Conservation (phyloP, 176 grass and related monocot genomes). For the Thinopyrum elongatum region DNA sequence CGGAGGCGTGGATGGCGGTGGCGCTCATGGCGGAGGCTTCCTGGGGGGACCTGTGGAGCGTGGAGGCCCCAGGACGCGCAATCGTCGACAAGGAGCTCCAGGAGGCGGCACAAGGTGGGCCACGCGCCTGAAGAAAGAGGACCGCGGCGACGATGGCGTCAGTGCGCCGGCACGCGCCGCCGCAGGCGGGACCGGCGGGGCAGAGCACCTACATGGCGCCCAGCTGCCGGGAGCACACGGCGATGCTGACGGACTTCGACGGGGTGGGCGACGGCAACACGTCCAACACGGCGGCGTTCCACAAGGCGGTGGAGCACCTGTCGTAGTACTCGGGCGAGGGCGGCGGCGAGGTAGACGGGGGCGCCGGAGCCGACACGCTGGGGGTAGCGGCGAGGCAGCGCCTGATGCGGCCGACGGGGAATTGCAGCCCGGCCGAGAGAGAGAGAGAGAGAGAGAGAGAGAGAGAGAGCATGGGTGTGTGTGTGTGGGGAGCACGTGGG, state of each 20-base stretch:
- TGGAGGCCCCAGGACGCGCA: too few species aligned
- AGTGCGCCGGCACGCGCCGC: background rate
- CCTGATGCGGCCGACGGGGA: too few species aligned
- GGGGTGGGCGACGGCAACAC: conserved; percentile 66
- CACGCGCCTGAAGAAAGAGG: too few species aligned
- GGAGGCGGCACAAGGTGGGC: too few species aligned
- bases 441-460: too few species aligned
- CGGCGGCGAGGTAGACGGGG: conserved; percentile 72
- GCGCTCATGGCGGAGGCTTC: conserved; percentile 42
- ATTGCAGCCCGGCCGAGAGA: too few species aligned
- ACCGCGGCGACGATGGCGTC: too few species aligned
- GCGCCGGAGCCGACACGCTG: conserved; percentile 58
- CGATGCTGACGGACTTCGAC: conserved; percentile 58
- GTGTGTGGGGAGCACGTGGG: too few species aligned
- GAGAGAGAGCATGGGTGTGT: background rate
- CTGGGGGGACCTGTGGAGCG: too few species aligned
- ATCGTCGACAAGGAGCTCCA: too few species aligned
- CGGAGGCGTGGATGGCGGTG: conserved; percentile 23
- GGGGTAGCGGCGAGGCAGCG: conserved; percentile 14
- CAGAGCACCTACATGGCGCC: conserved; percentile 53
- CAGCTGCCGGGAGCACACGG: conserved; percentile 54
- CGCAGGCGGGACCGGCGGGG: background rate
- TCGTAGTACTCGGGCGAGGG: conserved; percentile 60
- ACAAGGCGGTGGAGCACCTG: conserved; percentile 57
- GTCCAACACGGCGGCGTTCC: conserved; percentile 79